These are phyloP conservation scores for Cnidoscolus chayamansa DNA, from an alignment of 441 rosid genomes.

Conservation along the genomic window DNA sequence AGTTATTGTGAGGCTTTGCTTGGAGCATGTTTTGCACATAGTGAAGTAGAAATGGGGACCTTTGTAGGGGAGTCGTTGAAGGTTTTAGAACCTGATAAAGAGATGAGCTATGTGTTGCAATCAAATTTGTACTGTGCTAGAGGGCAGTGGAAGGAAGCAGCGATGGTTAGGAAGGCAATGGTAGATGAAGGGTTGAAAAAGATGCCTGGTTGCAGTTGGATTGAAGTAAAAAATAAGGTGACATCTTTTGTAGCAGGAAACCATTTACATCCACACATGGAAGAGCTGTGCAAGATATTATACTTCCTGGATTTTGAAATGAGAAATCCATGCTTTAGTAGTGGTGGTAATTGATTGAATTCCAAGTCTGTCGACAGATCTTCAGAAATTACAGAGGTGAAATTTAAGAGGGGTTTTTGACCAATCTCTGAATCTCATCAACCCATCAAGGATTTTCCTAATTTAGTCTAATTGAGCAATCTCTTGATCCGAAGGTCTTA, in stretches of 20 bases:
- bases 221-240: constrained; percentile 52
- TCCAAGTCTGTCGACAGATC: not conserved
- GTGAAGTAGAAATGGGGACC: constrained; percentile 42
- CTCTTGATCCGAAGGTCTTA: no score
- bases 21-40: constrained; percentile 56
- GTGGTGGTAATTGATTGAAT: constrained; percentile 8
- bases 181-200: constrained; percentile 54
- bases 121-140: constrained; percentile 59
- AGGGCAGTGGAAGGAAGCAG: constrained; percentile 75
- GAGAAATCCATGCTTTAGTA: constrained; percentile 32
- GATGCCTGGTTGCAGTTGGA: constrained; percentile 79
- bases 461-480: no score
- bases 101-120: constrained; percentile 55
- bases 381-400: not conserved
- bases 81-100: constrained; percentile 40
- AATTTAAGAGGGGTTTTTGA: not conserved
- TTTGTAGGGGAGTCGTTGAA: constrained; percentile 36
- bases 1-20: constrained; percentile 51
- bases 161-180: constrained; percentile 58
- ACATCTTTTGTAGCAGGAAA: constrained; percentile 49
- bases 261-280: constrained; percentile 26
- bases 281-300: constrained; percentile 35
- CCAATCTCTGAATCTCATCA: no score
- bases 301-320: constrained; percentile 39
- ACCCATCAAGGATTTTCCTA: no score